Base-by-base conservation (phyloP, 208 protist species). In the Histomonas meleagridis region DNA sequence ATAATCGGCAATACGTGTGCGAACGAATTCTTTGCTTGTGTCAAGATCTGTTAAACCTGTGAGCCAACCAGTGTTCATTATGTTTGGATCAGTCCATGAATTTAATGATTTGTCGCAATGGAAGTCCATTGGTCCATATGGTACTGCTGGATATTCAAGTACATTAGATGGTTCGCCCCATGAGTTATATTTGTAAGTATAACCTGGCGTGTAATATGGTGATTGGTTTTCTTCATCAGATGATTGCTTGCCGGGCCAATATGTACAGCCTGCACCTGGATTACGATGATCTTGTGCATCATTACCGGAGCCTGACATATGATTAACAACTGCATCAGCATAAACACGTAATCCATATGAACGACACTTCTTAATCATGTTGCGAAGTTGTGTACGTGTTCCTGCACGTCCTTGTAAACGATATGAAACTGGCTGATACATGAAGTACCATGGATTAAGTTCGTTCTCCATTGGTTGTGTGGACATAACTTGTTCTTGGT, bases 381-480 rank as follows among this genome's bases (percentile, higher is more conserved):
- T 79, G 4, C 70, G 28, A 10, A 79, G 38, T 51, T 79, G 70
- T 10, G 16, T 49, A 21, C 70, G 3, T 79, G 70, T 79, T 79
- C 95, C 95, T 78, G 93, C 92, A 53, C 95, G 48, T 26, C 94
- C 94, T 35, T 95, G 28, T 23, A 96, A 92, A 32, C 86, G 92
- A 60, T 96, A 96, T 23, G 86, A 92, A 90, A 90, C 94, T 48
- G 94, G 94, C 91, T 95, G 94, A 90, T 95, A 95, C 79, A 94
- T 95, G 57, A 95, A 95, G 65, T 95, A 95, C 94, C 94, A 95
- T 55, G 95, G 95, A 46, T 95, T 96, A 18, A 96, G 38, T 32
- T 92, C 57, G 12, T 90, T 55, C 43, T 95, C 92, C 10, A 92
- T 93, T 16, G 92, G 94, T 40, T 96, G 81, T 28, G 40, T 32